These are phyloP conservation scores for Aspergillus sp. DNA, from an alignment of 2,329 filamentous ascomycete species.

Conservation along the genomic window DNA sequence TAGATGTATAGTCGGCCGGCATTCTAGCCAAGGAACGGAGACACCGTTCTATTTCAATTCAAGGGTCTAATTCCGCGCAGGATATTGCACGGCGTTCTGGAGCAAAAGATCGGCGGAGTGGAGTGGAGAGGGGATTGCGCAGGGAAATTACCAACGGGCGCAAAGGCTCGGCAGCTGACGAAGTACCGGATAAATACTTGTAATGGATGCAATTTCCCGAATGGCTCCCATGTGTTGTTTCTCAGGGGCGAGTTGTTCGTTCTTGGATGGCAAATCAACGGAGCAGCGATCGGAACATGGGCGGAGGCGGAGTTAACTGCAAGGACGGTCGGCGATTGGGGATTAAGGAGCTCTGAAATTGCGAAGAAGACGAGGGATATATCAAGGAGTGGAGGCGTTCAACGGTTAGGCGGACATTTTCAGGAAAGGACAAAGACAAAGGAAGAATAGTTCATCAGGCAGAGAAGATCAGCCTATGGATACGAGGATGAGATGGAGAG, in stretches of 20 bases:
- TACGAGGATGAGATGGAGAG: background rate
- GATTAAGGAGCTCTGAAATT: background rate
- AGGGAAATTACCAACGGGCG: background rate
- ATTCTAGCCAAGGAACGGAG: slow-evolving; percentile 24
- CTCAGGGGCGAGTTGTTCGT: background rate
- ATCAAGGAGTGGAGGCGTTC: background rate
- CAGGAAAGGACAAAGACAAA: background rate
- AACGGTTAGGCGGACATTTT: background rate
- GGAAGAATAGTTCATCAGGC: background rate
- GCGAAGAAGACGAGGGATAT: background rate
- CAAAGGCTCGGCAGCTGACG: background rate
- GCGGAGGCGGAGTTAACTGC: background rate
- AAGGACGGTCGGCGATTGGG: background rate
- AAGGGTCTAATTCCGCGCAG: background rate
- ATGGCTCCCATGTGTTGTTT: background rate
- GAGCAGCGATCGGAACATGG: background rate
- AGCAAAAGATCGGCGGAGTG: slow-evolving; percentile 1
- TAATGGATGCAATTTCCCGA: background rate
- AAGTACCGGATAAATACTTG: background rate
- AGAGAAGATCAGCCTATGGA: background rate
- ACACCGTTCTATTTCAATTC: background rate
- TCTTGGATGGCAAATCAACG: background rate
- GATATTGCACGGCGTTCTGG: background rate
- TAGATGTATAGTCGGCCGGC: slow-evolving; percentile 52
- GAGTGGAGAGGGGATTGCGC: background rate